Evolutionary conservation across 1,139 yeast genomes (phyloP).

Genomic region (Zygoascus meyerae): DNA sequence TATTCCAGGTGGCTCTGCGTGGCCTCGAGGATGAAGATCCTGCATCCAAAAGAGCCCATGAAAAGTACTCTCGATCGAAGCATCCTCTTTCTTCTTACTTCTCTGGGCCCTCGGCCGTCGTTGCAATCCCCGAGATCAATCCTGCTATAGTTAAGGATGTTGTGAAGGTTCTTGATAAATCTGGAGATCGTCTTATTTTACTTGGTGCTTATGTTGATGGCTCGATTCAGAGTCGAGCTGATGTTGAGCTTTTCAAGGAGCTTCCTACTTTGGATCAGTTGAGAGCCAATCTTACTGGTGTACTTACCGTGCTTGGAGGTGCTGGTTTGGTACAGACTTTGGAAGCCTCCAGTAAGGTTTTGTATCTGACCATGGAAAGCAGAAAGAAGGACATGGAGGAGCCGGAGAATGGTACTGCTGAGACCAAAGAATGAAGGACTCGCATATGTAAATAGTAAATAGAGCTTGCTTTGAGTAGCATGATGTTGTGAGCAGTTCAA

Average conservation of each 20-base stretch:
- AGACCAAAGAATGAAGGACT: too few relatives aligned
- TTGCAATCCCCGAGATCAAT: slow-evolving; percentile 60
- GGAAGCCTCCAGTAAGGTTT: slow-evolving; percentile 56
- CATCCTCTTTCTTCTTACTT: slow-evolving; percentile 71
- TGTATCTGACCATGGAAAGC: slow-evolving; percentile 69
- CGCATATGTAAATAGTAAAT: too few relatives aligned
- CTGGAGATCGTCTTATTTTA: slow-evolving; percentile 68
- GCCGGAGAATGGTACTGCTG: slow-evolving; percentile 2
- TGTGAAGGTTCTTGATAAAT: slow-evolving; percentile 52
- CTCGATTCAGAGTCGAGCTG: slow-evolving; percentile 46
- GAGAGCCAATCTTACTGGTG: slow-evolving; percentile 80
- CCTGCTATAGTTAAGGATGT: slow-evolving; percentile 63
- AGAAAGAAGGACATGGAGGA: slow-evolving; percentile 44
- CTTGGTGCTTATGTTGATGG: slow-evolving; percentile 81
- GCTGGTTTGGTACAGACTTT: slow-evolving; percentile 82
- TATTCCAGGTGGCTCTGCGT: slow-evolving; percentile 72
- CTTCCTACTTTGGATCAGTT: slow-evolving; percentile 67
- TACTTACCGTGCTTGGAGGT: slow-evolving; percentile 78
- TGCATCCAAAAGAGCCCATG: slow-evolving; percentile 54
- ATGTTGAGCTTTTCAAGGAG: slow-evolving; percentile 59
- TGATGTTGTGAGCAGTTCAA: too few relatives aligned
- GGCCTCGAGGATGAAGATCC: slow-evolving; percentile 69
- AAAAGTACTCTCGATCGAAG: slow-evolving; percentile 30
- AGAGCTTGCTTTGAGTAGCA: too few relatives aligned
- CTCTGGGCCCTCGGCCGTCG: slow-evolving; percentile 82